Conservation (phyloP, 768 basidiomycete genomes). For the Pisolithus orientalis region DNA sequence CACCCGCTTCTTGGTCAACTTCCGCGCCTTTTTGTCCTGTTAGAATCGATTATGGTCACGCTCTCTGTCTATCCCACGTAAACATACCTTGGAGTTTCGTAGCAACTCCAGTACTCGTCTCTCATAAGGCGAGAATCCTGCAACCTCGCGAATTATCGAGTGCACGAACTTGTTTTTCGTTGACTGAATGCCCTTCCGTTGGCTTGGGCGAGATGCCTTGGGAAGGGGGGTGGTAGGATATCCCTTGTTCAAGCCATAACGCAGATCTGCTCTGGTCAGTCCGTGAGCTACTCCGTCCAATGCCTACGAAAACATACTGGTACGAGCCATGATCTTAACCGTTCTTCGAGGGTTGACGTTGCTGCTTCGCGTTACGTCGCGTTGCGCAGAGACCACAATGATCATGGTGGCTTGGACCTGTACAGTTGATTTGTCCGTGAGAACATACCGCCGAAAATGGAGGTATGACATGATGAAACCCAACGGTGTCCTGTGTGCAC, state of each 20-base stretch:
- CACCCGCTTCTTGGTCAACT: constrained; percentile 99
- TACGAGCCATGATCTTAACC: constrained; percentile 64
- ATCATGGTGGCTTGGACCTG: constrained; percentile 48
- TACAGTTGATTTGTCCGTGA: constrained; percentile 39
- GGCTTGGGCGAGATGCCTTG: constrained; percentile 69
- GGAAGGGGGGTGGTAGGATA: constrained; percentile 82
- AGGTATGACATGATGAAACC: too few relatives aligned
- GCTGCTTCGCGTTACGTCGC: constrained; percentile 12
- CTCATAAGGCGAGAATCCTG: constrained; percentile 96
- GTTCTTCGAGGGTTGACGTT: constrained; percentile 37
- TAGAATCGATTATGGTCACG: not conserved
- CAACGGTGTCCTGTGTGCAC: too few relatives aligned
- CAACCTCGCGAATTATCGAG: constrained; percentile 92
- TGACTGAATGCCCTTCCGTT: constrained; percentile 89
- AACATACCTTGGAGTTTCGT: constrained; percentile 89
- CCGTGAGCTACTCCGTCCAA: constrained; percentile 2
- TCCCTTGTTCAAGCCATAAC: constrained; percentile 81
- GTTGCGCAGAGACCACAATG: constrained; percentile 25
- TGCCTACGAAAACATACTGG: constrained; percentile 48
- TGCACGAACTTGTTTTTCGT: constrained; percentile 92
- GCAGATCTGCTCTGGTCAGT: constrained; percentile 53
- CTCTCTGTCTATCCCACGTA: not conserved
- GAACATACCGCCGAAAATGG: not conserved
- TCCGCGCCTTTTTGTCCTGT: constrained; percentile 98
- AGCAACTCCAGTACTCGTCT: constrained; percentile 95